Evolutionary conservation across 1,284 basidiomycete species (phyloP).

Genomic region (Irpex lacteus): DNA sequence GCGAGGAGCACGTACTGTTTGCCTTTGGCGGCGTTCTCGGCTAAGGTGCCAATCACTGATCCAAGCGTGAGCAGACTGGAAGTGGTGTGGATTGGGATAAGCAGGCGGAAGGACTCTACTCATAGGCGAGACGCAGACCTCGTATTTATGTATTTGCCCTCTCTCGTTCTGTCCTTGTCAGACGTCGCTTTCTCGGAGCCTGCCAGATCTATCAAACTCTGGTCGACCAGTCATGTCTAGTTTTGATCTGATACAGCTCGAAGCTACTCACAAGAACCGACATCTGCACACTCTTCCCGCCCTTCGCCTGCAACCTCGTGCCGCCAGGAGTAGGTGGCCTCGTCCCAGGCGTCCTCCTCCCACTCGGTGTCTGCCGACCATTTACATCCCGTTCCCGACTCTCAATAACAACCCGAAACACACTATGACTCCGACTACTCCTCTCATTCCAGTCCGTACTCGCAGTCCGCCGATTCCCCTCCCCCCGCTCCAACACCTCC

Average conservation of each 20-base stretch:
- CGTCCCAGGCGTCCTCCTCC: slow-evolving; percentile 53
- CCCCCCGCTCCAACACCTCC: slow-evolving; percentile 83
- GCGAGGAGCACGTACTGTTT: slow-evolving; percentile 48
- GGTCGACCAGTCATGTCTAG: too few relatives aligned
- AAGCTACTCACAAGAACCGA: slow-evolving; percentile 66
- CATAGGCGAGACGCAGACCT: slow-evolving; percentile 43
- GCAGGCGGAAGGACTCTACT: background rate
- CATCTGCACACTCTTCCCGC: slow-evolving; percentile 75
- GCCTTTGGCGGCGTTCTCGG: slow-evolving; percentile 80
- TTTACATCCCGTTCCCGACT: slow-evolving; percentile 61
- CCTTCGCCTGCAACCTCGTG: slow-evolving; percentile 64
- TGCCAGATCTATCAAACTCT: slow-evolving; percentile 94
- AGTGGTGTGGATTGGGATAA: background rate
- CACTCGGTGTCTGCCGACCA: slow-evolving; percentile 44
- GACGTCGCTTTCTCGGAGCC: slow-evolving; percentile 95
- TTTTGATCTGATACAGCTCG: background rate
- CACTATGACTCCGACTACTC: slow-evolving; percentile 89
- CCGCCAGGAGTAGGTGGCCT: slow-evolving; percentile 66
- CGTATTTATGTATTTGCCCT: slow-evolving; percentile 94
- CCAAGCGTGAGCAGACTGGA: slow-evolving; percentile 84
- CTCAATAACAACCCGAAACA: slow-evolving; percentile 88
- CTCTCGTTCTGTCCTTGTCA: slow-evolving; percentile 87
- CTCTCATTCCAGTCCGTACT: slow-evolving; percentile 98
- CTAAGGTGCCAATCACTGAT: slow-evolving; percentile 84
- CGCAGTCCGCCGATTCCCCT: slow-evolving; percentile 86